Conservation (phyloP, 305 asterid genomes). For the Fraxinus velutina region DNA sequence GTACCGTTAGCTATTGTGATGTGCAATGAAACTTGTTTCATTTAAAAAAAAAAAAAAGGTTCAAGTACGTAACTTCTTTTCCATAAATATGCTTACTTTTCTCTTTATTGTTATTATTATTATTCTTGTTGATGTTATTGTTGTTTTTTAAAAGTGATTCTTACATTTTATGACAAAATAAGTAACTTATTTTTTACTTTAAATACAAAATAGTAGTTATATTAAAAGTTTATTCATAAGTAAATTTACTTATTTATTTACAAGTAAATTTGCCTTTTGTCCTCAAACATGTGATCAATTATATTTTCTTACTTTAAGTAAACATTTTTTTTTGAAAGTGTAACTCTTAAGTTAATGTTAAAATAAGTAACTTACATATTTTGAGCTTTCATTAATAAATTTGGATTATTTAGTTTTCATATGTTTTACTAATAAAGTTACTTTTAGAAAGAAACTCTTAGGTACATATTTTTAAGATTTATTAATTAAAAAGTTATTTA, state of each 20-base stretch:
- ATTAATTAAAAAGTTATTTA: no score
- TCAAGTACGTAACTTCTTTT: neutral
- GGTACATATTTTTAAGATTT: no score
- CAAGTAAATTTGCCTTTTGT: neutral
- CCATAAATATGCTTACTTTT: neutral
- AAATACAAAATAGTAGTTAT: no score
- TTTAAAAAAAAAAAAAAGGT: no score
- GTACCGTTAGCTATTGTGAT: no score
- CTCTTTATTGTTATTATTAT: no score
- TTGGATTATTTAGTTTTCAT: neutral
- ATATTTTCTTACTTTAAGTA: neutral
- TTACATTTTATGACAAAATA: neutral
- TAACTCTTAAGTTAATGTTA: neutral
- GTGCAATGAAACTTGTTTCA: no score
- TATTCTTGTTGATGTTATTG: no score
- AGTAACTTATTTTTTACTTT: no score
- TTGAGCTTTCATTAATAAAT: neutral
- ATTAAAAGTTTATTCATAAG: neutral
- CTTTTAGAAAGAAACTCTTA: neutral
- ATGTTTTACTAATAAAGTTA: neutral
- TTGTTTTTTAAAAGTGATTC: no score
- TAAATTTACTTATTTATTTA: no score
- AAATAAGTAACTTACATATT: neutral
- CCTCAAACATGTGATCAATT: neutral
- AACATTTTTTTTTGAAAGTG: no score